Percentiles rank a stretch among this genome's conserved stretches.
Evolutionary conservation across 768 basidiomycete species (phyloP).

Genomic region (Paxillus involutus): DNA sequence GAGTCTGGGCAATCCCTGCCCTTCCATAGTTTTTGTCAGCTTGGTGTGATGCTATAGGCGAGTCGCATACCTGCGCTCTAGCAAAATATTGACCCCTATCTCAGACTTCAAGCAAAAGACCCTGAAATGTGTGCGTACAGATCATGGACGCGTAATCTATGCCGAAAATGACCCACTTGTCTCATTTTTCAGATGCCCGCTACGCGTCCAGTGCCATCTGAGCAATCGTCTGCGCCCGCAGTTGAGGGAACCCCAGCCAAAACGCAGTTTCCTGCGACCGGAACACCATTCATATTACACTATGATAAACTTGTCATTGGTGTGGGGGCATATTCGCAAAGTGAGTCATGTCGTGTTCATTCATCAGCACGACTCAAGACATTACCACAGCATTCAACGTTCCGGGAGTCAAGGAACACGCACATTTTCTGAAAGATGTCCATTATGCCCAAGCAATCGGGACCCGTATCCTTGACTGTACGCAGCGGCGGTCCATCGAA

Average conservation of each 20-base stretch:
- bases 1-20: too few relatives aligned
- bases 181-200: slow-evolving; percentile 55
- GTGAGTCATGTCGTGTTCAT: slow-evolving; percentile 37
- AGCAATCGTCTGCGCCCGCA: slow-evolving; percentile 14
- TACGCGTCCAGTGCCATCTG: slow-evolving; percentile 44
- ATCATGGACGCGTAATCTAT: not conserved
- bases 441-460: slow-evolving; percentile 73
- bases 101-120: slow-evolving; percentile 61
- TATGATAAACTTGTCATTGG: slow-evolving; percentile 86
- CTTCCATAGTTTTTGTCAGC: too few relatives aligned
- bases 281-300: slow-evolving; percentile 51
- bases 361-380: slow-evolving; percentile 1
- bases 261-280: slow-evolving; percentile 17
- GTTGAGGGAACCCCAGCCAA: slow-evolving; percentile 17
- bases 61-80: slow-evolving; percentile 5
- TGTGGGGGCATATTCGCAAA: slow-evolving; percentile 85
- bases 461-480: slow-evolving; percentile 72
- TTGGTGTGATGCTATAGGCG: slow-evolving; percentile 75
- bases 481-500: slow-evolving; percentile 10
- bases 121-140: slow-evolving; percentile 55
- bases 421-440: slow-evolving; percentile 80
- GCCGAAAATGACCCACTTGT: not conserved
- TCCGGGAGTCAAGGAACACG: slow-evolving; percentile 79
- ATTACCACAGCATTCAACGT: slow-evolving; percentile 55
- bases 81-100: slow-evolving; percentile 6